phyloP scores from a whole-genome alignment of 2,329 filamentous ascomycete genomes.

The Diplodia sapinea region DNA sequence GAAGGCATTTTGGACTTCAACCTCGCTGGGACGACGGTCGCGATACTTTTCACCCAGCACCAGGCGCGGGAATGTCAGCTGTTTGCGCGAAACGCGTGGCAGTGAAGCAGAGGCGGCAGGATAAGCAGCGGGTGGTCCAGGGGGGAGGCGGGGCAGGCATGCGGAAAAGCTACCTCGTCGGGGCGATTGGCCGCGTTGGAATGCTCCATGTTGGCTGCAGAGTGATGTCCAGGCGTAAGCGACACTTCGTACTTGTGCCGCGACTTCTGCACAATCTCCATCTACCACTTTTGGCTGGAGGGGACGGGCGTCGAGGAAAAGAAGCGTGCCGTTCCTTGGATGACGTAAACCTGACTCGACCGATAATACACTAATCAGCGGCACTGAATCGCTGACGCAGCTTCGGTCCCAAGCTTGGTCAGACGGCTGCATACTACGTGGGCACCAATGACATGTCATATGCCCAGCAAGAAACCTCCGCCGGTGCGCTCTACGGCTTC shows the following conservation, averaged over 20 bases:
- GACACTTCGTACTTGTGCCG: conserved; percentile 22
- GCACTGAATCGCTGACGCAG: conserved; percentile 24
- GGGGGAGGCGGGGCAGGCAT: conserved; percentile 4
- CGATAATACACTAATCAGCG: conserved; percentile 13
- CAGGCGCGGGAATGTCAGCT: conserved; percentile 42
- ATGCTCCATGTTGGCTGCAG: conserved; percentile 13
- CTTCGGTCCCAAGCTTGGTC: neutral
- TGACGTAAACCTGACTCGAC: conserved; percentile 23
- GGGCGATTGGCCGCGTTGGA: conserved; percentile 3
- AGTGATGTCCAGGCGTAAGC: neutral
- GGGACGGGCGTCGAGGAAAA: neutral
- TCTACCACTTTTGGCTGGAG: conserved; percentile 5
- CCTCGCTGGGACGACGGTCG: conserved; percentile 42
- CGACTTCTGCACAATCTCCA: conserved; percentile 25
- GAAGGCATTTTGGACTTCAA: conserved; percentile 48
- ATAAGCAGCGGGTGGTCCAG: neutral
- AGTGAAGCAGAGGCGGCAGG: neutral
- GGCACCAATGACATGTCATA: conserved; percentile 7
- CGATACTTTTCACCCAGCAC: conserved; percentile 40
- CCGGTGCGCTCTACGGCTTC: conserved; percentile 21
- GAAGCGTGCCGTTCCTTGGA: neutral
- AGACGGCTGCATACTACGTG: conserved; percentile 8
- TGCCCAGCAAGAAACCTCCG: neutral
- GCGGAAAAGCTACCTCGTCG: conserved; percentile 20
- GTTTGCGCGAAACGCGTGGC: conserved; percentile 21